Conservation (phyloP, 1,284 basidiomycete species). For the Cryptococcus jaspeensis region DNA sequence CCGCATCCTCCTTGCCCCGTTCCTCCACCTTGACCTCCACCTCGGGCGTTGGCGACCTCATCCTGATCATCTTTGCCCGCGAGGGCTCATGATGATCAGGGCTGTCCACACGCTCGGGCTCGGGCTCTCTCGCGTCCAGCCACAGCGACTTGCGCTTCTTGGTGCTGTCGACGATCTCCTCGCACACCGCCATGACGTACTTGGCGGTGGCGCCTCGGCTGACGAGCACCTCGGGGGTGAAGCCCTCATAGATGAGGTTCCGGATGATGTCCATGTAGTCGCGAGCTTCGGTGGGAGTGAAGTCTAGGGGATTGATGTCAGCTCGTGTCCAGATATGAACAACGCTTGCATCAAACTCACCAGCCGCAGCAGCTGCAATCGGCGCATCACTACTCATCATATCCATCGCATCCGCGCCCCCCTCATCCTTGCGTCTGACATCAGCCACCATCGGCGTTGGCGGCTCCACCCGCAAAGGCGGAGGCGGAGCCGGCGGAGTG, state of each 20-base stretch:
- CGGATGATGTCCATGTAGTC: conserved; percentile 40
- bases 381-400: neutral
- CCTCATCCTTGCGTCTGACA: neutral
- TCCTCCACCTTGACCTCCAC: neutral
- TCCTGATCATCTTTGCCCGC: conserved; percentile 2
- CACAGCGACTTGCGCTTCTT: conserved; percentile 23
- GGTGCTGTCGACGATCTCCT: conserved; percentile 37
- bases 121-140: conserved; percentile 17
- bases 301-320: conserved; percentile 13
- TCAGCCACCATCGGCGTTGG: neutral
- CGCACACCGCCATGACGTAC: conserved; percentile 35
- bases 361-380: conserved; percentile 5
- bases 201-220: conserved; percentile 29
- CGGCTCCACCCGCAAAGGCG: neutral
- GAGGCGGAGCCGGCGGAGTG: neutral
- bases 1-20: no score
- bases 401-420: neutral
- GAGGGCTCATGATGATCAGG: neutral
- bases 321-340: neutral
- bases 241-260: conserved; percentile 33
- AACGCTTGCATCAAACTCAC: conserved; percentile 1
- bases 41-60: neutral
- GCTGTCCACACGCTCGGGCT: neutral
- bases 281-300: conserved; percentile 27
- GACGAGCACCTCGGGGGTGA: conserved; percentile 33